Evolutionary conservation across 306 rosid species (phyloP), one percentile per base, ranked within the genome.

Genomic region (Astragalus membranaceus): DNA sequence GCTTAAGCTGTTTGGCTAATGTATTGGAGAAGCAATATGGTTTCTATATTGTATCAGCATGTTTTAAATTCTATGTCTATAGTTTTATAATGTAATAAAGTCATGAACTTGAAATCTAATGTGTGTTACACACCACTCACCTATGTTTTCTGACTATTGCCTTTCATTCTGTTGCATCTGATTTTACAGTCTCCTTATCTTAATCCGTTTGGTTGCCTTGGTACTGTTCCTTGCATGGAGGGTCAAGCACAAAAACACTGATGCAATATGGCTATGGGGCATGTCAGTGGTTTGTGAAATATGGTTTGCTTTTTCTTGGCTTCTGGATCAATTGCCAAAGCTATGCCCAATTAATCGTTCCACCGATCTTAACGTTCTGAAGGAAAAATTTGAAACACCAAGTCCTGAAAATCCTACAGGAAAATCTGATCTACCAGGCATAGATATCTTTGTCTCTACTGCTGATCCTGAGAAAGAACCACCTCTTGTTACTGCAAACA

Each of bases 251-350:
- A 84, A 84, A 62, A 93, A 93, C 46, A 75, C 56, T 12, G 97
- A 93, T 72, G 97, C 98, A 74, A 47, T 88, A 3, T 93, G 98
- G 98, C 86, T 93, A 4, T 93, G 98, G 98, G 96, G 93, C 6
- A 90, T 93, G 98, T 93, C 96, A 30, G 81, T 93, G 11, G 96
- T 93, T 67, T 93, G 98, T 70, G 98, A 93, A 83, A 58, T 93
- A 71, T 93, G 98, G 98, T 93, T 93, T 84, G 98, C 98, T 52
- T 88, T 93, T 69, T 93, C 98, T 32, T 93, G 98, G 98, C 98
- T 93, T 53, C 90, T 93, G 48, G 98, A 93, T 78, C 97, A 90
- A 50, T 79, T 93, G 11, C 97, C 98, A 5, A 93, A 93, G 83
- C 79, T 93, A 32, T 88, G 96, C 58, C 98, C 98, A 1, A 41